Base-by-base conservation (phyloP, 75 land plant species). In the Selaginella tamariscina region DNA sequence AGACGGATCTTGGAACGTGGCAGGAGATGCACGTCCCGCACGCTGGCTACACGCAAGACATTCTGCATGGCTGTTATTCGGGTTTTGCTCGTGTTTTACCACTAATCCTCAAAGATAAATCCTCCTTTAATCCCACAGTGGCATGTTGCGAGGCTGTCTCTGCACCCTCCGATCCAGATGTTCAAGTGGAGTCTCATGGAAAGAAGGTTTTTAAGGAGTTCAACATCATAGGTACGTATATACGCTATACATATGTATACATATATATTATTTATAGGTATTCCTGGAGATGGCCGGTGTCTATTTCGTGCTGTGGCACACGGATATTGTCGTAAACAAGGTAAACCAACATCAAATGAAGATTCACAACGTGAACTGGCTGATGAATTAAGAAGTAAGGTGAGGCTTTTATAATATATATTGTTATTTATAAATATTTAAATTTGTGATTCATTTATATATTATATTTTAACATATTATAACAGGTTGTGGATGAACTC, bases 211-310 rank as follows among this genome's bases (percentile, higher is more conserved):
- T 56, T 31, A 70, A 66, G 15, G 67, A 79, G 29, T 81, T 78
- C 56, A 31, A 81, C 54, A 70, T 81, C 70, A 81, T 66, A 1
- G 81, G 82, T 74, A 79, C 66, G 77, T 54, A 28, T 56, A 64
- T 15, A 15, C 49, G 49, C 49, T 5, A 39, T 15, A 5, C 5
- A 15, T 39, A 39, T 39, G 49, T 39, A 39, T 39, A 39, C 5
- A 15, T 39, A 15, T 5, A 5, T 5, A 15, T 39, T 5, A 15
- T 29, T 23, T 55, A 54, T 77, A 95, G 99, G 91, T 33, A 82
- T 95, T 21, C 99, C 99, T 57, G 99, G 97, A 60, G 99, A 95
- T 82, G 99, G 99, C 8, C 82, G 99, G 62, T 95, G 99, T 60
- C 72, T 95, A 63, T 95, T 95, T 69, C 92, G 99, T 30, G 89